Percentiles rank a stretch among this genome's conserved stretches.
These are phyloP conservation scores for Podospora bellae-mahoneyi DNA, from an alignment of 495 filamentous ascomycete species.

Conservation along the genomic window DNA sequence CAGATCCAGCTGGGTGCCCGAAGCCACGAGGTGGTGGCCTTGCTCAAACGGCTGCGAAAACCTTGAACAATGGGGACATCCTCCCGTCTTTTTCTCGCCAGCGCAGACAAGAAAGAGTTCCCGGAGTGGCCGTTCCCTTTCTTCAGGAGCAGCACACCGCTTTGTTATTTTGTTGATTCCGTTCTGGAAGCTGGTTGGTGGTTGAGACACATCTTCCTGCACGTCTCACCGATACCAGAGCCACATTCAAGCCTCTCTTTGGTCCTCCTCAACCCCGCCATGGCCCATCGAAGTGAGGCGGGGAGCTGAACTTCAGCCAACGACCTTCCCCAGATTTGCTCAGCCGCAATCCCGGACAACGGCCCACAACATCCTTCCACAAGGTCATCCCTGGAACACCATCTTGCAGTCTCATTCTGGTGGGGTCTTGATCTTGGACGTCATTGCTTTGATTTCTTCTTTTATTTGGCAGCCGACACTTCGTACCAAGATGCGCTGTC, in stretches of 20 bases:
- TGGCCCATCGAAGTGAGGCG: not conserved
- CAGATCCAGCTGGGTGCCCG: too few relatives aligned
- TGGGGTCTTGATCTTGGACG: not conserved
- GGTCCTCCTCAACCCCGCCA: not conserved
- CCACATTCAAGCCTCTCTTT: conserved; percentile 21
- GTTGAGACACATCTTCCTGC: not conserved
- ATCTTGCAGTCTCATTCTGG: not conserved
- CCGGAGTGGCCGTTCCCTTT: not conserved
- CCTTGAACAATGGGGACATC: not conserved
- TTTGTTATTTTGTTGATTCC: not conserved
- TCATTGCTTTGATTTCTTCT: not conserved
- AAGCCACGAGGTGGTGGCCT: too few relatives aligned
- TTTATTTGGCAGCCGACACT: not conserved
- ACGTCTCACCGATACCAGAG: conserved; percentile 11
- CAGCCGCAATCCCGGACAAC: conserved; percentile 3
- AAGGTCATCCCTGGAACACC: not conserved
- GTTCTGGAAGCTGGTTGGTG: not conserved
- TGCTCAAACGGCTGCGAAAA: too few relatives aligned
- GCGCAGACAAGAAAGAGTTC: not conserved
- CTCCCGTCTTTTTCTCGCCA: too few relatives aligned
- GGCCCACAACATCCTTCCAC: not conserved
- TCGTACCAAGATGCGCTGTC: too few relatives aligned
- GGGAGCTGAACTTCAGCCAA: conserved; percentile 9
- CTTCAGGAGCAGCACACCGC: not conserved
- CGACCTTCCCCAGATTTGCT: conserved; percentile 12